Conservation (phyloP, 257 asterid species). For the Fraxinus anomala region DNA sequence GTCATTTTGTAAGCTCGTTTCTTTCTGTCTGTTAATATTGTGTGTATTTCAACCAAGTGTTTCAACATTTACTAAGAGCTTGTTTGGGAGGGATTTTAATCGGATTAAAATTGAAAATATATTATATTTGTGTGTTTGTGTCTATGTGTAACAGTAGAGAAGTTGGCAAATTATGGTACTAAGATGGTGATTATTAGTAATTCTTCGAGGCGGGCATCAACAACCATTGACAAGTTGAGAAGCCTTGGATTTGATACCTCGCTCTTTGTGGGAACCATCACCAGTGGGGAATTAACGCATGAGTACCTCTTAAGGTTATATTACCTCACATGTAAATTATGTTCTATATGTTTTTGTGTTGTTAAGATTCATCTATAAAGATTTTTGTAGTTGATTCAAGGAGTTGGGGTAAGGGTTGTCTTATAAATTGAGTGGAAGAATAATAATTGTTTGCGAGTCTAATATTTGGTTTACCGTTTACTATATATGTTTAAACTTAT, state of each 20-base stretch:
- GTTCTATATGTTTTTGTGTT: neutral
- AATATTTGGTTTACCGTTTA: neutral
- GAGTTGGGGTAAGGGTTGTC: neutral
- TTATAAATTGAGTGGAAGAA: neutral
- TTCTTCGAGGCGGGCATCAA: conserved; percentile 92
- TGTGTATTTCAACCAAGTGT: conserved; percentile 5
- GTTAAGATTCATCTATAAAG: neutral
- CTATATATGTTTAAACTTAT: neutral
- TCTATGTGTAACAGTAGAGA: conserved; percentile 57
- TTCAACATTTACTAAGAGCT: conserved; percentile 1
- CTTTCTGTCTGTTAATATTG: conserved; percentile 13
- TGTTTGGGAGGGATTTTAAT: no score
- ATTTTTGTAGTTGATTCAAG: neutral
- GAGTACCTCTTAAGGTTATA: conserved; percentile 73
- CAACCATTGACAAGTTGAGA: conserved; percentile 72
- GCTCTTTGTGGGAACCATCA: conserved; percentile 81
- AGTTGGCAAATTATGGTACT: conserved; percentile 78
- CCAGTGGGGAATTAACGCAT: conserved; percentile 93
- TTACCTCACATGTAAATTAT: neutral
- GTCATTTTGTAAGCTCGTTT: conserved; percentile 36
- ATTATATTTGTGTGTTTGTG: conserved; percentile 13
- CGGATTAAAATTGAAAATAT: no score
- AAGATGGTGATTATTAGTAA: conserved; percentile 91
- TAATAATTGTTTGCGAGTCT: neutral
- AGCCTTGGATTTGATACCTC: conserved; percentile 87